Base-by-base conservation (phyloP, 1,284 basidiomycete species). In the Pascua sp. region DNA sequence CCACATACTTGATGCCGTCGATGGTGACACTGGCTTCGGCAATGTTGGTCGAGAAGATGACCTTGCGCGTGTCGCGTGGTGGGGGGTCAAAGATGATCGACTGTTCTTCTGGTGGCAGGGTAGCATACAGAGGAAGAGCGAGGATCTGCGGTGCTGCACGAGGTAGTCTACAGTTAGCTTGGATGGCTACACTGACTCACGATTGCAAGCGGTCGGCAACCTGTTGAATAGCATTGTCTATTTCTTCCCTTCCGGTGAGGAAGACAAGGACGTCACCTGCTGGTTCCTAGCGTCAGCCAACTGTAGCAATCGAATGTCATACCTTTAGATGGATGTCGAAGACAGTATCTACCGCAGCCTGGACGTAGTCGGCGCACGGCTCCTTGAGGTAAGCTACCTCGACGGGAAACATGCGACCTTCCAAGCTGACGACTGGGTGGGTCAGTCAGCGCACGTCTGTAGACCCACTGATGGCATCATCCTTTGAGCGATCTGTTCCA, bases 1-100 rank as follows among this genome's bases (percentile, higher is more conserved):
- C 83, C n/a, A 99, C 94, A 70, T 87, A 98, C 65, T 87, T 88
- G 63, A 98, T 87, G 1, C 92, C 92, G 49, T 97, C 91, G 57
- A 98, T 96, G 0, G 95, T 98, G 13, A 98, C 89, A 74, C 91
- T 94, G 17, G 95, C 91, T 79, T 98, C 96, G 15, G 96, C 95
- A 51, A 98, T 94, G 71, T 98, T 98, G 0, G 96, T 98, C 1
- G 91, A 84, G 32, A 97, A 83, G 50, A 99, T 86, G 51, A 96
- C 86, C 74, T 98, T 99, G 53, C 96, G 84, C 4, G 82, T 84
- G 48, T 88, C 87, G 40, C 81, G 78, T 16, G 86, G 85, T 15
- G 90, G 78, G 1, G 86, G 83, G 58, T 88, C 84, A 65, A 99
- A 98, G 11, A 94, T 87, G 51, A 82, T 81, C 36, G 89, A 80